A percentile compares a stretch with the other conserved stretches of the same genome.
Conservation (phyloP, 139 green algal genomes). For the Chlamydomonas applanata region DNA sequence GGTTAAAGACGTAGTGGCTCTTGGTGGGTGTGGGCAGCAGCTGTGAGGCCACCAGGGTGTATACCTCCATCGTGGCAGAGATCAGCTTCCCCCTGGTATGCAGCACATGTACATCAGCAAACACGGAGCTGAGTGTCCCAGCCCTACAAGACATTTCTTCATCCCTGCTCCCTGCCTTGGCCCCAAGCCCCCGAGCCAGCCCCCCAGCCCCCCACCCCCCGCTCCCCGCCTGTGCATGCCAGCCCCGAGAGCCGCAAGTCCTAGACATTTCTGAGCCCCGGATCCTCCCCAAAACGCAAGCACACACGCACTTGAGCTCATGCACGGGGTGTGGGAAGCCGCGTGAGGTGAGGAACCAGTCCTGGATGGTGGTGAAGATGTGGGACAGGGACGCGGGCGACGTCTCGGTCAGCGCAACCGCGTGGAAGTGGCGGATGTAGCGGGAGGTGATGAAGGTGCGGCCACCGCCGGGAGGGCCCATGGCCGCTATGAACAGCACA, state of each 20-base stretch:
- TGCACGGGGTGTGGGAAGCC: slow-evolving; percentile 30
- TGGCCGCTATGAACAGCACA: slow-evolving; percentile 40
- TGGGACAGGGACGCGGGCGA: slow-evolving; percentile 40
- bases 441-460: slow-evolving; percentile 61
- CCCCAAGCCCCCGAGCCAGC: too few species aligned
- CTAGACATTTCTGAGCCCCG: too few species aligned
- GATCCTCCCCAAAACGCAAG: too few species aligned
- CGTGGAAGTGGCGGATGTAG: slow-evolving; percentile 62
- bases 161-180: too few species aligned
- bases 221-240: too few species aligned
- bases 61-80: slow-evolving; percentile 51
- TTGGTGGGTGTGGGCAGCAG: slow-evolving; percentile 61
- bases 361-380: slow-evolving; percentile 72
- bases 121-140: background rate
- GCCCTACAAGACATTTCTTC: slow-evolving; percentile 4
- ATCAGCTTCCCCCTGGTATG: slow-evolving; percentile 26
- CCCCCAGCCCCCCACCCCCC: too few species aligned
- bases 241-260: too few species aligned
- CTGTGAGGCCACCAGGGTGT: slow-evolving; percentile 42
- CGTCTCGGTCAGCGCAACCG: slow-evolving; percentile 43
- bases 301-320: slow-evolving; percentile 16
- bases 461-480: slow-evolving; percentile 67
- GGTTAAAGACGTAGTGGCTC: slow-evolving; percentile 69
- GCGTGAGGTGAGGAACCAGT: slow-evolving; percentile 54
- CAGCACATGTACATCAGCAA: too few species aligned